These are phyloP conservation scores for Mesembryanthemum crystallinum DNA, from an alignment of 148 eudicot species.

Conservation along the genomic window DNA sequence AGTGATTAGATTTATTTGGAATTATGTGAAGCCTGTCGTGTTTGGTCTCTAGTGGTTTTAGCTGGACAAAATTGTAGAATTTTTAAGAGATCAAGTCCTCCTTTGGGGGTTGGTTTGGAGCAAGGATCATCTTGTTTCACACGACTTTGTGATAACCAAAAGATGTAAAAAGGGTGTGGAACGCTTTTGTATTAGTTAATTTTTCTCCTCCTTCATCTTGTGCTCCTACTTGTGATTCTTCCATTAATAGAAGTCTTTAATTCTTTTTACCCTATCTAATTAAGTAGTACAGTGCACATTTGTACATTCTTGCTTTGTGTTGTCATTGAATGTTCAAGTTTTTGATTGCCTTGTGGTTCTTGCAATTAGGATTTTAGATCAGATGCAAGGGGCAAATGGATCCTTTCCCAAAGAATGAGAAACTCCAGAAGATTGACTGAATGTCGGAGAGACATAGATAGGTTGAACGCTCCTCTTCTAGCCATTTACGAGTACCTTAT, in stretches of 20 bases:
- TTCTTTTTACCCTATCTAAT: background rate
- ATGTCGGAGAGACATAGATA: constrained; percentile 66
- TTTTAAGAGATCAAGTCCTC: background rate
- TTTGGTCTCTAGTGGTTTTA: background rate
- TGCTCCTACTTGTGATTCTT: too few relatives aligned
- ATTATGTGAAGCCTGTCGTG: background rate
- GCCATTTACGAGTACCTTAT: constrained; percentile 62
- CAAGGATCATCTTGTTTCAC: background rate
- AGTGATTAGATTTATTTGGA: too few relatives aligned
- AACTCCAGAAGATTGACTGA: constrained; percentile 39
- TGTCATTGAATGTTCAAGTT: background rate
- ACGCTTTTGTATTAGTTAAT: background rate
- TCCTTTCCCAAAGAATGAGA: constrained; percentile 66
- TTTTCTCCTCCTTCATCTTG: background rate
- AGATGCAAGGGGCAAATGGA: constrained; percentile 75
- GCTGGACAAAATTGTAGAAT: background rate
- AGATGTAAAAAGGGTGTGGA: background rate
- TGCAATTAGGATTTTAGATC: constrained; percentile 77
- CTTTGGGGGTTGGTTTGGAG: background rate
- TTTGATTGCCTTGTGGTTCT: constrained; percentile 19
- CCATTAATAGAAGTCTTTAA: too few relatives aligned
- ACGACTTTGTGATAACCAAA: background rate
- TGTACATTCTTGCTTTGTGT: background rate
- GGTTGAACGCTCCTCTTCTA: constrained; percentile 52
- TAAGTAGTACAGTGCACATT: background rate